Conservation (phyloP, 441 rosid genomes). For the Eruca vesicaria region DNA sequence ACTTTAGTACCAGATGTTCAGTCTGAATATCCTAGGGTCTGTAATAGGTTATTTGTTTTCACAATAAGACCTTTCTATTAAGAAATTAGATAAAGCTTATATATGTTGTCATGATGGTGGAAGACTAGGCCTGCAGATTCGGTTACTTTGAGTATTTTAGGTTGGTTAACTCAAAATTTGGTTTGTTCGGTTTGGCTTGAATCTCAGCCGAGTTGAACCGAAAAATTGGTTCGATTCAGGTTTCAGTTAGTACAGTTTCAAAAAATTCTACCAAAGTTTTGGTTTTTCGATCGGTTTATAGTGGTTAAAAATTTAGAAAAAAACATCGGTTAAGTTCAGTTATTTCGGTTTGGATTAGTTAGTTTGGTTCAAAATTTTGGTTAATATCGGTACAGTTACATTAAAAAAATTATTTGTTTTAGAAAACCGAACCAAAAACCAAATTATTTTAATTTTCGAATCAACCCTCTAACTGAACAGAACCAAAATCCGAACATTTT, state of each 20-base stretch:
- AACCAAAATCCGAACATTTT: not conserved
- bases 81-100: not conserved
- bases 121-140: not conserved
- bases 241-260: not conserved
- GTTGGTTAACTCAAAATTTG: not conserved
- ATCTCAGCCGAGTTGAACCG: not conserved
- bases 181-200: not conserved
- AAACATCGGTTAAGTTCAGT: not conserved
- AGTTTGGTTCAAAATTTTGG: not conserved
- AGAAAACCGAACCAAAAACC: not conserved
- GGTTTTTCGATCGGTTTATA: not conserved
- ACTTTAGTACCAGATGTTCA: not conserved
- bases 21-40: conserved; percentile 2
- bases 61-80: not conserved
- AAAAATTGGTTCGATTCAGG: not conserved
- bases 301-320: not conserved
- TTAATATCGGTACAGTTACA: not conserved
- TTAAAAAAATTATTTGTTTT: not conserved
- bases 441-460: not conserved
- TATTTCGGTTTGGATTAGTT: not conserved
- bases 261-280: not conserved
- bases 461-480: not conserved
- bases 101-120: not conserved
- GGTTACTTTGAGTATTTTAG: not conserved
- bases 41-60: not conserved